Evolutionary conservation across 345 rosid species (phyloP).

Genomic region (Gossypium longicalyx): DNA sequence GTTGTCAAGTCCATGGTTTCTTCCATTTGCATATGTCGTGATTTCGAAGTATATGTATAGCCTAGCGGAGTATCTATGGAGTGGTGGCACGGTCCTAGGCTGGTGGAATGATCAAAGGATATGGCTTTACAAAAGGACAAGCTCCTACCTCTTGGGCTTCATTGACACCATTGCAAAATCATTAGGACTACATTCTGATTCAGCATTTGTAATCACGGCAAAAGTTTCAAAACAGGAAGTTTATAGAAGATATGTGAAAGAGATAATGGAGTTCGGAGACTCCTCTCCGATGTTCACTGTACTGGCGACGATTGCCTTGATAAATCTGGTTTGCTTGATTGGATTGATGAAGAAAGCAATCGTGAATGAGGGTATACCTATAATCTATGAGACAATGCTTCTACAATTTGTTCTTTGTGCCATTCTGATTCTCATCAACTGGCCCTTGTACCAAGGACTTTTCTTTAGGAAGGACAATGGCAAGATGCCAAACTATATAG

Average conservation of each 20-base stretch:
- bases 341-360: conserved; percentile 25
- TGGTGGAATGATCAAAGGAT: neutral
- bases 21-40: conserved; percentile 57
- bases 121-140: neutral
- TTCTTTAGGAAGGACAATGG: conserved; percentile 60
- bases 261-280: conserved; percentile 70
- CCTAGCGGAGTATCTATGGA: conserved; percentile 48
- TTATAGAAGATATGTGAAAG: conserved; percentile 39
- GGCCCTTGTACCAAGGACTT: conserved; percentile 61
- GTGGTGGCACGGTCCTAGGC: neutral
- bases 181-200: too few species aligned
- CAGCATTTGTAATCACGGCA: conserved; percentile 32
- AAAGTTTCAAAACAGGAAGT: conserved; percentile 63
- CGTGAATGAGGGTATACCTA: neutral
- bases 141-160: neutral
- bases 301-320: conserved; percentile 52
- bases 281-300: conserved; percentile 54
- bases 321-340: conserved; percentile 47
- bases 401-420: conserved; percentile 49
- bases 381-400: conserved; percentile 25
- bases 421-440: conserved; percentile 42
- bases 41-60: conserved; percentile 29
- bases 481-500: conserved; percentile 43
- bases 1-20: conserved; percentile 52
- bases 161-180: conserved; percentile 5